These are phyloP conservation scores for Agrostemma githago DNA, from an alignment of 148 eudicot genomes.

Conservation along the genomic window DNA sequence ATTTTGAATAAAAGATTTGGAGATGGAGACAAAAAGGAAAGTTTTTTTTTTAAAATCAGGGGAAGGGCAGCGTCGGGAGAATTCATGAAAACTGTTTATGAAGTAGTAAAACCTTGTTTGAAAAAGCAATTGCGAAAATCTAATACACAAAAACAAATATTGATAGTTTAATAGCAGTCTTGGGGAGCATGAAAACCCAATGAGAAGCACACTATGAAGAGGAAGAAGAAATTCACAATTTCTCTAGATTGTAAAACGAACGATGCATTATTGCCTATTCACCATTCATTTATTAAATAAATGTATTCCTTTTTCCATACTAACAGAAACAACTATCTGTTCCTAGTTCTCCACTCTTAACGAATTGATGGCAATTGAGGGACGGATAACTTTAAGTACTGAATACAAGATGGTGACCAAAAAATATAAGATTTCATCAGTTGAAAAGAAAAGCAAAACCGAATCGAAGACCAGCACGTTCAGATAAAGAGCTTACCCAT, in stretches of 20 bases:
- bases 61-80: too few relatives aligned
- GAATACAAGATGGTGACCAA: not conserved
- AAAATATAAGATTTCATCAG: not conserved
- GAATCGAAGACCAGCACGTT: not conserved
- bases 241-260: not conserved
- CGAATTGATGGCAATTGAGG: not conserved
- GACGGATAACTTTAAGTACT: not conserved
- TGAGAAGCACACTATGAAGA: too few relatives aligned
- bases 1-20: too few relatives aligned
- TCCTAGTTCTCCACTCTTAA: not conserved
- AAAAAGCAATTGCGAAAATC: too few relatives aligned
- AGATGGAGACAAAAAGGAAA: too few relatives aligned
- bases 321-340: not conserved
- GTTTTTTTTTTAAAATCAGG: too few relatives aligned
- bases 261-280: not conserved
- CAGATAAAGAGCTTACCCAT: conserved; percentile 54
- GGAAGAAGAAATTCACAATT: not conserved
- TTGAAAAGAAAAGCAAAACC: not conserved
- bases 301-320: not conserved
- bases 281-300: not conserved
- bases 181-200: too few relatives aligned
- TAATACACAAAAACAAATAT: too few relatives aligned
- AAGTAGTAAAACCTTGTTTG: too few relatives aligned
- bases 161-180: too few relatives aligned
- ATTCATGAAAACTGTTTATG: too few relatives aligned